Evolutionary conservation across 352 stramenopile genomes (phyloP), one percentile per base, ranked within the genome.

Genomic region (Pythium inflatum): DNA sequence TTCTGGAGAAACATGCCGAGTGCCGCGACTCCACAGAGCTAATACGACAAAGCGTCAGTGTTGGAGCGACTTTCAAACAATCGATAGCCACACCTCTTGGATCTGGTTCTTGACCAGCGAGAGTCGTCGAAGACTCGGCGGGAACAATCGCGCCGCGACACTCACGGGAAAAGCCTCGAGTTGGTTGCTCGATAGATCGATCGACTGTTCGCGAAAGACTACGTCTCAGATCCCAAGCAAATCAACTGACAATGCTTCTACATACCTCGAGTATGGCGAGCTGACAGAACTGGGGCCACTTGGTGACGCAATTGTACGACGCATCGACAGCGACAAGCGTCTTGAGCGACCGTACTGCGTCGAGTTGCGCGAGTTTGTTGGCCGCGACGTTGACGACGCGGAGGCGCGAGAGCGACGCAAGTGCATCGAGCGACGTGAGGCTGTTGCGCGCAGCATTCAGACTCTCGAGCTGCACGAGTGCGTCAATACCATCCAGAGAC

Each of bases 101-200:
- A 92, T 87, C 63, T 87, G 73, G 66, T 92, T 92, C 54, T 83
- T 82, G 5, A 74, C 73, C 24, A 90, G 76, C 8, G 80, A 78
- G 5, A 92, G 66, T 36, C 78, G 75, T 12, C 74, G 78, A 30
- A 92, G 67, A 14, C 31, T 73, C 1, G 62, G 41, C 16, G 82
- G 82, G 24, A 92, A 88, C 14, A 85, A 36, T 1, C 57, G 67
- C 9, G 53, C 27, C 8, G 70, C 74, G 3, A 58, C 25, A 0
- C 66, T 71, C 0, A 79, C 66, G 16, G 75, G 65, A 30, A 87
- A 81, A 0, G 73, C 61, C 25, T 74, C 66, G 3, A 92, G 74
- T 41, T 81, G 63, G 48, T 92, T 92, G 65, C 81, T 81, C 11
- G 82, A 90, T 25, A 92, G 63, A 57, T 90, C 82, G 8, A 92